Conservation (phyloP, 495 filamentous ascomycete genomes). For the Podospora pseudopauciseta region DNA sequence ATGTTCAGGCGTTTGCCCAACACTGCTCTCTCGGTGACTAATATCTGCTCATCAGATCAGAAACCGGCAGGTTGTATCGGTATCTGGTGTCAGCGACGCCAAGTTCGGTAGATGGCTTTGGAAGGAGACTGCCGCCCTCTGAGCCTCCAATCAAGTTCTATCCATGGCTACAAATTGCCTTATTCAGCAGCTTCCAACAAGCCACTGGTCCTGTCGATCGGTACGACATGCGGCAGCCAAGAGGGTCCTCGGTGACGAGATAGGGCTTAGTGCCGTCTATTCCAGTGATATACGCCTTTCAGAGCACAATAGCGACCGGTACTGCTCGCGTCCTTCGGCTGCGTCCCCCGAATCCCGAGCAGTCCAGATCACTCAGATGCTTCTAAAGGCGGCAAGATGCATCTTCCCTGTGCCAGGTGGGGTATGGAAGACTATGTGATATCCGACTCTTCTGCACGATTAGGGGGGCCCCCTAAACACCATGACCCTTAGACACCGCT, state of each 20-base stretch:
- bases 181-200: not conserved
- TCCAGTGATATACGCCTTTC: not conserved
- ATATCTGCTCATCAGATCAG: not conserved
- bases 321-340: not conserved
- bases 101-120: slow-evolving; percentile 5
- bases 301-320: not conserved
- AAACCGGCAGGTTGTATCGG: slow-evolving; percentile 15
- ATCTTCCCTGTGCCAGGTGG: not conserved
- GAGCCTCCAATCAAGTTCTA: not conserved
- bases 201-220: slow-evolving; percentile 4
- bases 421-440: not conserved
- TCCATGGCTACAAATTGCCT: not conserved
- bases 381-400: not conserved
- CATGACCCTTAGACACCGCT: not conserved
- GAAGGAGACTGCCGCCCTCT: not conserved
- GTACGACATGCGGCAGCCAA: slow-evolving; percentile 2
- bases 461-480: not conserved
- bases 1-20: not conserved
- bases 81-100: not conserved
- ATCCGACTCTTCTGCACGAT: not conserved
- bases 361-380: not conserved
- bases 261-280: slow-evolving; percentile 23
- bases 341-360: not conserved
- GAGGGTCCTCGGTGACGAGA: slow-evolving; percentile 19
- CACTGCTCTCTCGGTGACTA: not conserved